Conservation (phyloP, 2,329 filamentous ascomycete genomes). For the Madurella fahalii region DNA sequence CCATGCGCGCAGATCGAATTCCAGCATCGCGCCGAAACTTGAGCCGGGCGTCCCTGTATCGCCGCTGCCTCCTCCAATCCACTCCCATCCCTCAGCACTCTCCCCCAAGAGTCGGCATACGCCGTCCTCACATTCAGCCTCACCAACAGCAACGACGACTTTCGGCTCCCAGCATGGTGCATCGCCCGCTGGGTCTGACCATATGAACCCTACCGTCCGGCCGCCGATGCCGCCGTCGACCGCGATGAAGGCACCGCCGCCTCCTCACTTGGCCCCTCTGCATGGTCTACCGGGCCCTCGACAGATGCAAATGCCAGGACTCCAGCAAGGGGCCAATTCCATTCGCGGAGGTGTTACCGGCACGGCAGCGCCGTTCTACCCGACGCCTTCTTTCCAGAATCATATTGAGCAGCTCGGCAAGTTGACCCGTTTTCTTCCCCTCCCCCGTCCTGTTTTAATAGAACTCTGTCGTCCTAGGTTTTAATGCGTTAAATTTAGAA, state of each 20-base stretch:
- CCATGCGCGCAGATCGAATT: constrained; percentile 65
- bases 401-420: constrained; percentile 96
- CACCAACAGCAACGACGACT: constrained; percentile 48
- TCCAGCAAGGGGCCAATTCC: constrained; percentile 29
- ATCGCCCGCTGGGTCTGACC: constrained; percentile 31
- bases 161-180: constrained; percentile 47
- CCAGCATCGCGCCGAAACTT: constrained; percentile 71
- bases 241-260: constrained; percentile 39
- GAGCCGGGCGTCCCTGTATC: constrained; percentile 47
- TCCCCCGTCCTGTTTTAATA: constrained; percentile 39
- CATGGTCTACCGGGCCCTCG: constrained; percentile 29
- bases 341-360: constrained; percentile 33
- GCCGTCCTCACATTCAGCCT: constrained; percentile 69
- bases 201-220: constrained; percentile 23
- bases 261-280: constrained; percentile 30
- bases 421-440: constrained; percentile 54
- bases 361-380: constrained; percentile 62
- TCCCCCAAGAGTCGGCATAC: constrained; percentile 75
- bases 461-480: constrained; percentile 63
- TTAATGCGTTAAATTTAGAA: constrained; percentile 69
- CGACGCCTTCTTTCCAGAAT: constrained; percentile 78
- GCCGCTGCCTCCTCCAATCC: constrained; percentile 42
- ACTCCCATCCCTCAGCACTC: constrained; percentile 52
- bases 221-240: constrained; percentile 32
- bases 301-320: constrained; percentile 33